Percentiles rank a stretch among this genome's conserved stretches.
phyloP scores from a whole-genome alignment of 2,329 filamentous ascomycete genomes.

The Tricladium varicosporioides region DNA sequence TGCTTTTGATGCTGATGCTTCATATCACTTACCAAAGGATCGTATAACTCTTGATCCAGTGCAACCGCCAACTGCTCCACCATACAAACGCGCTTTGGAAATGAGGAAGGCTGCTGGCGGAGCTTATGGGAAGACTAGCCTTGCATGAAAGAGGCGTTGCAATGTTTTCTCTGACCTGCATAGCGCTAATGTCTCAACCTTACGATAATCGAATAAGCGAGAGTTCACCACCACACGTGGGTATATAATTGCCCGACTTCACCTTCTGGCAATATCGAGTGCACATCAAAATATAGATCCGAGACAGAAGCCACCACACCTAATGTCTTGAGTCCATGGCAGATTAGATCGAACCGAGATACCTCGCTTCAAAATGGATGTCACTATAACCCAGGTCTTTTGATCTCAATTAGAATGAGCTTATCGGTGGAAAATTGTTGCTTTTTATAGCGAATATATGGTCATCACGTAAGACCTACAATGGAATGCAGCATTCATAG shows the following conservation, averaged over 20 bases:
- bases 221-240: too few relatives aligned
- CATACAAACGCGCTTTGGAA: conserved; percentile 89
- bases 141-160: conserved; percentile 10
- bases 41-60: conserved; percentile 87
- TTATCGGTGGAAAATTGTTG: too few relatives aligned
- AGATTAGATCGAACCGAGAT: too few relatives aligned
- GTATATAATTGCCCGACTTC: too few relatives aligned
- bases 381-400: too few relatives aligned
- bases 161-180: conserved; percentile 1
- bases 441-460: not conserved
- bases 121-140: conserved; percentile 42
- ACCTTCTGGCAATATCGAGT: too few relatives aligned
- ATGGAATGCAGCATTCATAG: not conserved
- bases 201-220: too few relatives aligned
- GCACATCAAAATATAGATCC: too few relatives aligned
- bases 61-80: conserved; percentile 92
- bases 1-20: conserved; percentile 92
- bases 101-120: conserved; percentile 74
- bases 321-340: too few relatives aligned
- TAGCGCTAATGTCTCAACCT: conserved; percentile 4
- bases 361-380: too few relatives aligned
- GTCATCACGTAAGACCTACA: not conserved
- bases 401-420: too few relatives aligned
- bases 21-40: conserved; percentile 83
- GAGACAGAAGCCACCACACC: too few relatives aligned